Conservation (phyloP, 1,284 basidiomycete species). For the Malassezia obtusa region DNA sequence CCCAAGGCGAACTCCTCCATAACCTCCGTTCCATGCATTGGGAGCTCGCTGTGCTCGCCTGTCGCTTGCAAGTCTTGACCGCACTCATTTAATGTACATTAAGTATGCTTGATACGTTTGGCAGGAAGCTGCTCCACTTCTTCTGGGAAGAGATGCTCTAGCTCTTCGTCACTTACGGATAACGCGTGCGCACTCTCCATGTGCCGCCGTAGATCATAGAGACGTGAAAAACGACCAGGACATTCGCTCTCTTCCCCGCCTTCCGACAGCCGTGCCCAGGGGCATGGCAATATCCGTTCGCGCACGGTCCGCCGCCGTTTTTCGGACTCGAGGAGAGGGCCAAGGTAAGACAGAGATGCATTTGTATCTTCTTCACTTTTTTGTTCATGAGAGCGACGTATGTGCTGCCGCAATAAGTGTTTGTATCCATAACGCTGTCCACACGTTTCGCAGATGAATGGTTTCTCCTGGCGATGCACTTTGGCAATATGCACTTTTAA, state of each 20-base stretch:
- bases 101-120: not conserved
- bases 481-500: conserved; percentile 3
- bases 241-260: not conserved
- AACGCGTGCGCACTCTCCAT: conserved; percentile 12
- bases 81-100: not conserved
- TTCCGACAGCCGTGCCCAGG: not conserved
- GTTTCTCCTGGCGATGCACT: conserved; percentile 4
- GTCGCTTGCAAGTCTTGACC: not conserved
- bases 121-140: conserved; percentile 3
- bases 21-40: not conserved
- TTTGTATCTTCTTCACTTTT: not conserved
- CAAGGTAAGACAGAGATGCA: not conserved
- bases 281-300: not conserved
- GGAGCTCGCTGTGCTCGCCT: not conserved
- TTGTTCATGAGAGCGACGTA: not conserved
- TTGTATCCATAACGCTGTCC: conserved; percentile 12
- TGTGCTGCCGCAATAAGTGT: conserved; percentile 9
- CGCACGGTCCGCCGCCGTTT: not conserved
- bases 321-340: not conserved
- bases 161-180: conserved; percentile 3
- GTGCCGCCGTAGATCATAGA: conserved; percentile 16
- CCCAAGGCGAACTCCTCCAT: not conserved
- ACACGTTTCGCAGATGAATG: conserved; percentile 9
- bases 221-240: conserved; percentile 3
- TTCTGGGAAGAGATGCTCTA: not conserved